Evolutionary conservation across 2,329 filamentous ascomycete genomes (phyloP).

Genomic region (Colletotrichum gigasporum): DNA sequence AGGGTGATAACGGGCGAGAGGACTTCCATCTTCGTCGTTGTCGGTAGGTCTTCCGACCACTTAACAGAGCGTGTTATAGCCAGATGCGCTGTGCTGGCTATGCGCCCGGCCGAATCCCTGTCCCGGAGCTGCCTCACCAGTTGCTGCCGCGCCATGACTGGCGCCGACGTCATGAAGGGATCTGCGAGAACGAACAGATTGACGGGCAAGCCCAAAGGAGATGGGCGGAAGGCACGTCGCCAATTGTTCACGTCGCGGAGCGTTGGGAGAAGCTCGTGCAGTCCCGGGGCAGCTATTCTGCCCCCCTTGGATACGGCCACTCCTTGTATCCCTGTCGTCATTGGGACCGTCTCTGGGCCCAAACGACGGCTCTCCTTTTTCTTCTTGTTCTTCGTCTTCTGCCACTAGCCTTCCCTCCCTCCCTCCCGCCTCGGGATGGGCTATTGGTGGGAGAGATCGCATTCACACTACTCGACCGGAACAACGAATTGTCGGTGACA

Average conservation of each 20-base stretch:
- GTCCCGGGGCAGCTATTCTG: slow-evolving; percentile 16
- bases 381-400: background rate
- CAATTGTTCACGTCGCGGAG: slow-evolving; percentile 2
- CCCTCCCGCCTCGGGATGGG: slow-evolving; percentile 4
- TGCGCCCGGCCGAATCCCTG: slow-evolving; percentile 20
- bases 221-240: slow-evolving; percentile 8
- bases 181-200: slow-evolving; percentile 17
- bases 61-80: slow-evolving; percentile 24
- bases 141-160: slow-evolving; percentile 23
- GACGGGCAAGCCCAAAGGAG: background rate
- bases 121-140: slow-evolving; percentile 21
- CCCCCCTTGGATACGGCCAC: slow-evolving; percentile 22
- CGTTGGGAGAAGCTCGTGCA: slow-evolving; percentile 11
- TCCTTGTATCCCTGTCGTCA: background rate
- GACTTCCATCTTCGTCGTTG: slow-evolving; percentile 9
- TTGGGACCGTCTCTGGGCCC: background rate
- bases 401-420: background rate
- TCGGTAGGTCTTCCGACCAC: slow-evolving; percentile 17
- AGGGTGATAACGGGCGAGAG: slow-evolving; percentile 16
- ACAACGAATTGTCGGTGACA: slow-evolving; percentile 34
- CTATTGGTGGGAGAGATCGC: slow-evolving; percentile 3
- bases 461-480: slow-evolving; percentile 8
- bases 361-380: background rate
- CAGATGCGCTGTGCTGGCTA: slow-evolving; percentile 26
- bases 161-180: slow-evolving; percentile 29